phyloP scores from a whole-genome alignment of 73 alveolate species.

The Diophrys sp. region DNA sequence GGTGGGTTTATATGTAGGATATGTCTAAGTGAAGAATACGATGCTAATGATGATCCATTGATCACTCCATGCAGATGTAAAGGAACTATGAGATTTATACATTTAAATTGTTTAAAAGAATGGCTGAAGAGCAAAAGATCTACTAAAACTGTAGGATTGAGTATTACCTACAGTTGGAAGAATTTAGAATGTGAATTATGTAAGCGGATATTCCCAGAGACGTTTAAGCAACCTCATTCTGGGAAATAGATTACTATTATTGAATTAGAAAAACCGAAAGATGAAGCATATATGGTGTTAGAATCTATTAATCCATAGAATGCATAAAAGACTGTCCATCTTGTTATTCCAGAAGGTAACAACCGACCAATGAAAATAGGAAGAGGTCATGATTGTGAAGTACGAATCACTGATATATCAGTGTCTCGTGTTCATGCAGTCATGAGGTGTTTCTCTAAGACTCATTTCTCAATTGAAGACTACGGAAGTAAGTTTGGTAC shows the following conservation, averaged over 20 bases:
- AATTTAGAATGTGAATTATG: conserved; percentile 93
- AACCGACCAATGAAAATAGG: conserved; percentile 68
- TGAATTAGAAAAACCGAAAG: background rate
- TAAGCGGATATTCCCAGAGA: conserved; percentile 63
- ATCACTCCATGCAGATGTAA: conserved; percentile 39
- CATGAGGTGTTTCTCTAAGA: conserved; percentile 34
- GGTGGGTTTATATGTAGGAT: conserved; percentile 64
- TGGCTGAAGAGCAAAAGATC: conserved; percentile 17
- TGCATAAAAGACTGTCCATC: background rate
- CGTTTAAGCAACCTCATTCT: conserved; percentile 4
- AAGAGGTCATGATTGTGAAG: conserved; percentile 72
- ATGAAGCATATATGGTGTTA: background rate
- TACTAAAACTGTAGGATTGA: conserved; percentile 13
- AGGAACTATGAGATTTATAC: conserved; percentile 31
- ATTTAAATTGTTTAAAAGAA: conserved; percentile 22
- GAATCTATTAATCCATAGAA: background rate
- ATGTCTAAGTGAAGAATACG: conserved; percentile 52
- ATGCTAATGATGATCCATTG: conserved; percentile 35
- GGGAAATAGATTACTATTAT: background rate
- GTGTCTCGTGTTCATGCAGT: conserved; percentile 80
- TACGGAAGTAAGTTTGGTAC: conserved; percentile 85
- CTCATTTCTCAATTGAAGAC: conserved; percentile 65
- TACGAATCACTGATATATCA: conserved; percentile 77
- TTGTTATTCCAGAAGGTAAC: conserved; percentile 18
- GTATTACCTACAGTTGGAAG: conserved; percentile 67